phyloP scores from a whole-genome alignment of 2,329 filamentous ascomycete genomes.

The Trichoderma sp. region DNA sequence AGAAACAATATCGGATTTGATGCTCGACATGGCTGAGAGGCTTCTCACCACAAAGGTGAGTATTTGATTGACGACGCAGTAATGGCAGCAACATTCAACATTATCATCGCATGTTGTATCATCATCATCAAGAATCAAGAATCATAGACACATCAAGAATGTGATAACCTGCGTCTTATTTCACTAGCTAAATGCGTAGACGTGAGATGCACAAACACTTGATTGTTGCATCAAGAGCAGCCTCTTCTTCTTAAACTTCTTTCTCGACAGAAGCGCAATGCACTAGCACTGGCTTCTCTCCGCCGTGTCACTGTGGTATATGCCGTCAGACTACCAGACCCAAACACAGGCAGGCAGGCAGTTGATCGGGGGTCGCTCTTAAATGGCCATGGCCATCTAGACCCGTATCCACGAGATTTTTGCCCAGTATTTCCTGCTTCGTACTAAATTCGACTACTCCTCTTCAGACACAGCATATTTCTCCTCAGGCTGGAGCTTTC shows the following conservation, averaged over 20 bases:
- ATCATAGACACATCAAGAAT: background rate
- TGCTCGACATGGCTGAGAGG: background rate
- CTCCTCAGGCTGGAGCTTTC: constrained; percentile 61
- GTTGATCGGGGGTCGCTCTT: constrained; percentile 16
- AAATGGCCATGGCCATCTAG: constrained; percentile 20
- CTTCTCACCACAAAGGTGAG: background rate
- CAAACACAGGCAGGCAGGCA: background rate
- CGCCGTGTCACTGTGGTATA: background rate
- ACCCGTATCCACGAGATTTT: constrained; percentile 22
- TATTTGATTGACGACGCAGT: background rate
- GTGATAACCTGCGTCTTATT: constrained; percentile 19
- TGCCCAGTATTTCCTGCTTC: constrained; percentile 26
- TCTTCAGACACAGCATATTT: constrained; percentile 31
- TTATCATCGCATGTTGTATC: background rate
- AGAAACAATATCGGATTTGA: background rate
- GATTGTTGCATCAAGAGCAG: constrained; percentile 28
- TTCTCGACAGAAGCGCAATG: constrained; percentile 23
- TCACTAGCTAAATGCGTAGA: constrained; percentile 25
- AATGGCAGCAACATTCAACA: background rate
- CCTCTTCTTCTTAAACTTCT: constrained; percentile 12
- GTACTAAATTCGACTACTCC: constrained; percentile 1
- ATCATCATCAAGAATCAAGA: background rate
- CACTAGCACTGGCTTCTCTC: constrained; percentile 30
- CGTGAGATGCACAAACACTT: constrained; percentile 32
- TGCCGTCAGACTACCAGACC: constrained; percentile 6